phyloP scores from a whole-genome alignment of 257 asterid genomes.

The Vinca minor region DNA sequence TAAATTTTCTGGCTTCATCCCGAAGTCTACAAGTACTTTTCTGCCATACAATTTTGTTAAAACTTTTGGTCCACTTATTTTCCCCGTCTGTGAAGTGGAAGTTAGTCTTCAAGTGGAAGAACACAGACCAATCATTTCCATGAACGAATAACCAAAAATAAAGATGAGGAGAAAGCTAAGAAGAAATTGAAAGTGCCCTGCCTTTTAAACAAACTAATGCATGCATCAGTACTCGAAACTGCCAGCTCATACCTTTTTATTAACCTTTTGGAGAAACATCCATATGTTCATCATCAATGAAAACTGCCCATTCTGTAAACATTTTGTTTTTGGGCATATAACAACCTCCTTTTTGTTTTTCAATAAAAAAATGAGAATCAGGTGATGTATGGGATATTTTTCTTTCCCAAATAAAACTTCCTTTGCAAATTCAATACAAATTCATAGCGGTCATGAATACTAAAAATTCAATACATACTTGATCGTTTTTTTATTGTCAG shows the following conservation, averaged over 20 bases:
- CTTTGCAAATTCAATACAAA: too few relatives aligned
- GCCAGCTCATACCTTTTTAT: conserved; percentile 5
- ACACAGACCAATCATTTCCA: background rate
- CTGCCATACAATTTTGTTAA: background rate
- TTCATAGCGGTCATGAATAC: too few relatives aligned
- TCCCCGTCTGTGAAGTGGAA: conserved; percentile 1
- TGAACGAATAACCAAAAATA: background rate
- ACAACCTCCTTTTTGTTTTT: background rate
- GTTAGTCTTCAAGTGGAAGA: background rate
- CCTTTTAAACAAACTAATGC: background rate
- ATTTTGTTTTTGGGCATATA: background rate
- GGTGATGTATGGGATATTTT: conserved; percentile 9
- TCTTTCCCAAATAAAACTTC: too few relatives aligned
- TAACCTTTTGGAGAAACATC: too few relatives aligned
- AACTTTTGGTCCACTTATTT: background rate
- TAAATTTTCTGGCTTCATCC: background rate
- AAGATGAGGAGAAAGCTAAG: background rate
- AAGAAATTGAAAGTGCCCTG: background rate
- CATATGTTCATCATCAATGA: background rate
- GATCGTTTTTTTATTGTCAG: too few relatives aligned
- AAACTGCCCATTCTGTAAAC: background rate
- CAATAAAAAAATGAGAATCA: conserved; percentile 8
- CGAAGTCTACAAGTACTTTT: background rate
- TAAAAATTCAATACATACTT: too few relatives aligned
- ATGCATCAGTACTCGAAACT: conserved; percentile 8